Conservation (phyloP, 164 flowering plant genomes). For the Piper betle region DNA sequence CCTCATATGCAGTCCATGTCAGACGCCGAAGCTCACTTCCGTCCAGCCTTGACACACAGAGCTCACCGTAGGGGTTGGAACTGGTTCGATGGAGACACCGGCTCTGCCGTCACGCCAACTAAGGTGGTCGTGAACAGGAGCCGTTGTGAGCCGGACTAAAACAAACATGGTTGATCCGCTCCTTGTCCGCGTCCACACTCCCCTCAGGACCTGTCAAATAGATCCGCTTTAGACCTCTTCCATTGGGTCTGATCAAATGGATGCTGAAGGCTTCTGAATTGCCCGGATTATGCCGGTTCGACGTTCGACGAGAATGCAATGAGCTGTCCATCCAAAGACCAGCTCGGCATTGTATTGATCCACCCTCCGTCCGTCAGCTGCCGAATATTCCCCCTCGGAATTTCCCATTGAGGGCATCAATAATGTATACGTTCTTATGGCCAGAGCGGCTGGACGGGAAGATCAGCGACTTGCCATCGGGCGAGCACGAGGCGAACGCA, state of each 20-base stretch:
- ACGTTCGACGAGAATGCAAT: conserved; percentile 73
- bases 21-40: conserved; percentile 65
- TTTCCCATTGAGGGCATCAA: conserved; percentile 48
- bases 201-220: conserved; percentile 40
- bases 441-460: conserved; percentile 77
- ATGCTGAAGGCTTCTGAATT: conserved; percentile 52
- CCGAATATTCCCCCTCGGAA: conserved; percentile 24
- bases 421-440: conserved; percentile 65
- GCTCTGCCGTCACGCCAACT: conserved; percentile 70
- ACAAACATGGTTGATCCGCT: conserved; percentile 79
- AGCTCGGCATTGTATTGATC: conserved; percentile 78
- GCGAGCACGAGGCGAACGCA: conserved; percentile 77
- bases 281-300: conserved; percentile 18
- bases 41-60: conserved; percentile 48
- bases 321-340: conserved; percentile 89
- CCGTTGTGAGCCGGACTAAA: conserved; percentile 64
- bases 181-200: conserved; percentile 25
- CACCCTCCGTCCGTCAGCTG: conserved; percentile 66
- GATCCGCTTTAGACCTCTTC: conserved; percentile 48
- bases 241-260: conserved; percentile 60
- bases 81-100: conserved; percentile 71
- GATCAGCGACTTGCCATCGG: conserved; percentile 67
- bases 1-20: conserved; percentile 77
- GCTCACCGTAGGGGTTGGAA: conserved; percentile 85
- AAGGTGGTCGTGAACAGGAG: conserved; percentile 58